Base-by-base conservation (phyloP, 768 basidiomycete genomes). In the Kwoniella sp. region DNA sequence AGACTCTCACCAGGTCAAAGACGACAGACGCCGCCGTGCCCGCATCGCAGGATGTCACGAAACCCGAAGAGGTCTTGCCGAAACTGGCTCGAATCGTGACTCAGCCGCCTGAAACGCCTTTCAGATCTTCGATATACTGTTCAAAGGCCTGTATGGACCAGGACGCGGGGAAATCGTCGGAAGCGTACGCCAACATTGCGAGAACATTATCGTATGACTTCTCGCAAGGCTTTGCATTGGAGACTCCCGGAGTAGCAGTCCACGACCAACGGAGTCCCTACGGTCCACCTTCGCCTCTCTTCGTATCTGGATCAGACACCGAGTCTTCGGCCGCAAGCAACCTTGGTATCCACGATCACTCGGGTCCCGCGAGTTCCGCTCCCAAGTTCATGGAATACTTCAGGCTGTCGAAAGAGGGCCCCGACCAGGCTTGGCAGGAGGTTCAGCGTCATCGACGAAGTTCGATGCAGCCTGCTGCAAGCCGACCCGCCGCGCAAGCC, bases 221-320 rank as follows among this genome's bases (percentile, higher is more conserved):
- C 17, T 55, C 28, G 34, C 55, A 61, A 13, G 61, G 55, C 8
- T 67, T 60, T 22, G 45, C 64, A 28, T 41, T 67, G 17, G 59
- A 67, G 9, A 68, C 66, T 25, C 56, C 67, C 23, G 65, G 66
- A 15, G 38, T 71, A 1, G 28, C 60, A 25, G 57, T 69, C 48
- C 28, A 59, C 12, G 66, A 63, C 37, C 55, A 66, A 5, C 66
- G 58, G 59, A 62, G 57, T 34, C 70, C 70, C 11, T 69, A 70
- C 30, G 74, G 55, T 28, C 76, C 76, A 5, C 71, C 76, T 15
- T 75, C 74, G 13, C 74, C 76, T 11, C 68, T 78, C n/a, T 78
- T 66, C 65, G 71, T 75, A 34, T 70, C 68, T 22, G 75, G 71
- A 22, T 70, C 68, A 30, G 68, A 69, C 45, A 71, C 71, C 30